A percentile compares a stretch with the other conserved stretches of the same genome.
These are phyloP conservation scores for Ogataea ganodermae DNA, from an alignment of 805 yeast species.

Conservation along the genomic window DNA sequence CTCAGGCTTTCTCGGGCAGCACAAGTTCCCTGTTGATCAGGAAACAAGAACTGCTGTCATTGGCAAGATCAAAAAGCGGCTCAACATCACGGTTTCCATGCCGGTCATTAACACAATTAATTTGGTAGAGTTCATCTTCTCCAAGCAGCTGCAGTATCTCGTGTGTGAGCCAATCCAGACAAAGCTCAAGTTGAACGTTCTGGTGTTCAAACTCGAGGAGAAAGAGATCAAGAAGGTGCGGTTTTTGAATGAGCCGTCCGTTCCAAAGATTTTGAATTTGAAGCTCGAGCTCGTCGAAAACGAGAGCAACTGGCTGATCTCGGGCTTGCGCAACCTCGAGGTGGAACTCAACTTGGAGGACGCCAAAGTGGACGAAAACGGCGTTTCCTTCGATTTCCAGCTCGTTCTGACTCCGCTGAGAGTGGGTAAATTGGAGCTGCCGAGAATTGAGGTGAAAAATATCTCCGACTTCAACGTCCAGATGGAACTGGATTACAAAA, in stretches of 20 bases:
- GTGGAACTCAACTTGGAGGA: slow-evolving; percentile 31
- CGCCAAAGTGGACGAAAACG: slow-evolving; percentile 8
- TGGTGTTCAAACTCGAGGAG: slow-evolving; percentile 23
- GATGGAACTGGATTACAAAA: slow-evolving; percentile 66
- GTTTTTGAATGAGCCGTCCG: slow-evolving; percentile 26
- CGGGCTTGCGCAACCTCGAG: slow-evolving; percentile 64
- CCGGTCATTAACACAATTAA: slow-evolving; percentile 65
- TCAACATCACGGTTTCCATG: slow-evolving; percentile 56
- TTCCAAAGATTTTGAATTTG: slow-evolving; percentile 21
- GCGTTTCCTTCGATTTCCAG: slow-evolving; percentile 29
- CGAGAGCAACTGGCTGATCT: slow-evolving; percentile 74
- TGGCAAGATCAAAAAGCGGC: slow-evolving; percentile 14
- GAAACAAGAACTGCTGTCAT: slow-evolving; percentile 5
- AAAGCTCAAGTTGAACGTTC: slow-evolving; percentile 39
- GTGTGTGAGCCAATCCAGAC: slow-evolving; percentile 67
- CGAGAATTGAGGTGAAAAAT: slow-evolving; percentile 53
- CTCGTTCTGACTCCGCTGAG: slow-evolving; percentile 70
- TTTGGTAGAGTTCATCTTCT: slow-evolving; percentile 49
- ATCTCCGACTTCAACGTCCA: slow-evolving; percentile 36
- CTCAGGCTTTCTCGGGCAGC: slow-evolving; percentile 13
- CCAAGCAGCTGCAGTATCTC: slow-evolving; percentile 44
- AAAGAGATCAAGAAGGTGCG: slow-evolving; percentile 33
- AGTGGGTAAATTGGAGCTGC: slow-evolving; percentile 71
- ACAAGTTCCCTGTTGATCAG: slow-evolving; percentile 10
- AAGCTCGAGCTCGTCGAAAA: slow-evolving; percentile 29